These are phyloP conservation scores for Infundibulicybe gibba DNA, from an alignment of 768 basidiomycete species.

Conservation along the genomic window DNA sequence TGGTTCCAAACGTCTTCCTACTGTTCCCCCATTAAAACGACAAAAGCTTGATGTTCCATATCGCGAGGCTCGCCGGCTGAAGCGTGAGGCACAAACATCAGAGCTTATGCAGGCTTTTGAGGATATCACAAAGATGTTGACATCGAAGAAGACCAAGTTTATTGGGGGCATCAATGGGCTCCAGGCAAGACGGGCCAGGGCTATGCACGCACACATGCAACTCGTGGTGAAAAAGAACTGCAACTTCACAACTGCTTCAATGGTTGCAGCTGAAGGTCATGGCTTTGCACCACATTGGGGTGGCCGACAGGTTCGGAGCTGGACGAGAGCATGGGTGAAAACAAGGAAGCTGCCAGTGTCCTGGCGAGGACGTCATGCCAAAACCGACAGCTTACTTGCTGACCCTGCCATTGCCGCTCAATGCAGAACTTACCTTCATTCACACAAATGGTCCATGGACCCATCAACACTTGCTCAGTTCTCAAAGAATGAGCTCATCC, in stretches of 20 bases:
- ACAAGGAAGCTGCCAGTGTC: slow-evolving; percentile 19
- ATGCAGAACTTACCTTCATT: slow-evolving; percentile 21
- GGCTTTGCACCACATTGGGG: slow-evolving; percentile 29
- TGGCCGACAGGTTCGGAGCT: slow-evolving; percentile 15
- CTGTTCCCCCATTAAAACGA: slow-evolving; percentile 18
- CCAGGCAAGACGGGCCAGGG: slow-evolving; percentile 18
- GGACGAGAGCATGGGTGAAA: slow-evolving; percentile 20
- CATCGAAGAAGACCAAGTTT: slow-evolving; percentile 18
- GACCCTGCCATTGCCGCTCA: slow-evolving; percentile 23
- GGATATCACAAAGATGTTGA: slow-evolving; percentile 20
- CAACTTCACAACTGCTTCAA: slow-evolving; percentile 16
- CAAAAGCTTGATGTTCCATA: slow-evolving; percentile 15
- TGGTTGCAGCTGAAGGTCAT: slow-evolving; percentile 21
- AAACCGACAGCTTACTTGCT: slow-evolving; percentile 20
- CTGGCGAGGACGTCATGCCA: slow-evolving; percentile 18
- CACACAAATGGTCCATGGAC: slow-evolving; percentile 32
- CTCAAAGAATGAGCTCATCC: slow-evolving; percentile 17
- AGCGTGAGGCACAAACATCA: slow-evolving; percentile 1
- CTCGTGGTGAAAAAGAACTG: slow-evolving; percentile 23
- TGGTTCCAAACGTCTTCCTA: too few relatives aligned
- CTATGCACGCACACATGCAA: slow-evolving; percentile 23
- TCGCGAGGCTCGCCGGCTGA: slow-evolving; percentile 1
- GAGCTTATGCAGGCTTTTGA: slow-evolving; percentile 8
- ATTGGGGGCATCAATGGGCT: slow-evolving; percentile 19
- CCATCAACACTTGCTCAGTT: slow-evolving; percentile 26